Evolutionary conservation across 306 rosid genomes (phyloP), one percentile per base, ranked within the genome.

Genomic region (Elaeagnus macrophylla): DNA sequence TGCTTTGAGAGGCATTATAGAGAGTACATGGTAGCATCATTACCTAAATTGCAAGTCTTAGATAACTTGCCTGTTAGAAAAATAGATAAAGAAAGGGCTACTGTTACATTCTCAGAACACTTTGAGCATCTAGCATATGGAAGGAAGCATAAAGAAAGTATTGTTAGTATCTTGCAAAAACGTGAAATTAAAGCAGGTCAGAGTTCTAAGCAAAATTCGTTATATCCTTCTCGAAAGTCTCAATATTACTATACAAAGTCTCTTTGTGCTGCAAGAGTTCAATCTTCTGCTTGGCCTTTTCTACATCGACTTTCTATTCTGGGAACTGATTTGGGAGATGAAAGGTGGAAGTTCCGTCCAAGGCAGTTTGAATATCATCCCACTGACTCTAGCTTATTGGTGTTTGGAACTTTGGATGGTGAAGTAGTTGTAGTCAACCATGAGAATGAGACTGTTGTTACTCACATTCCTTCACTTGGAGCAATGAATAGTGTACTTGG

Each of bases 301-400:
- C 72, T 86, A 75, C 82, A 62, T 17, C 86, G 93, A 7, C 77
- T 86, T 60, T 74, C 89, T 67, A 60, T 79, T 44, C 65, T 50
- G 51, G 73, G 77, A 48, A 60, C 60, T 74, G 72, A 61, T 47
- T 61, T 77, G 66, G 84, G 75, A 62, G 76, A 43, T 61, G 81
- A 72, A 54, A 62, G 77, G 52, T 69, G 70, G 56, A 73, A 74
- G 56, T 72, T 83, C 70, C 94, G 82, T 61, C 95, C 94, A 9
- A 77, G 95, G 82, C 94, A 86, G 75, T 83, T 83, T 51, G 95
- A 86, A 75, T 86, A 86, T 57, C 95, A 86, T 70, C 94, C 95
- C 8, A 69, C 84, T 63, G 83, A 81, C 63, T 63, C 86, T 50
- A 79, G 93, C 75, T 67, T 83, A 75, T 81, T 81, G 89, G 94